Conservation (phyloP, 805 yeast species). For the Ogataea methanolica region DNA sequence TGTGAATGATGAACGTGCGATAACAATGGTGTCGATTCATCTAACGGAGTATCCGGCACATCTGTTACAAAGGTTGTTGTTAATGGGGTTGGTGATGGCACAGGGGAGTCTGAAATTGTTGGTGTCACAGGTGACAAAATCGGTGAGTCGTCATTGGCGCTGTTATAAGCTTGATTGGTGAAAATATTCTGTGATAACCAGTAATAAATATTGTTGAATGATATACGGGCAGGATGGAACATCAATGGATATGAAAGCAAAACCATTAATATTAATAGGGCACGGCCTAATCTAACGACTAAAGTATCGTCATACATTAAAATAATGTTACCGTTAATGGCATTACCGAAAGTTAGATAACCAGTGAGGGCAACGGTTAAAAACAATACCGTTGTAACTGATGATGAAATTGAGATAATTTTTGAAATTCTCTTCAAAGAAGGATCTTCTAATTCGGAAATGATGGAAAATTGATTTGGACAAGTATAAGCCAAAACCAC, state of each 20-base stretch:
- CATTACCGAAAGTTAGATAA: slow-evolving; percentile 67
- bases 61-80: no score
- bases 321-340: slow-evolving; percentile 62
- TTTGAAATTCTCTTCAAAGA: slow-evolving; percentile 41
- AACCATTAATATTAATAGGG: slow-evolving; percentile 66
- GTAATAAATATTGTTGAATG: slow-evolving; percentile 59
- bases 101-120: neutral
- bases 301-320: slow-evolving; percentile 57
- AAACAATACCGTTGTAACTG: slow-evolving; percentile 54
- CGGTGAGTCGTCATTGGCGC: neutral
- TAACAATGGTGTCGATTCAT: neutral
- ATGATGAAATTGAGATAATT: slow-evolving; percentile 45
- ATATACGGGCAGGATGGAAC: slow-evolving; percentile 77
- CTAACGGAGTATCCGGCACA: neutral
- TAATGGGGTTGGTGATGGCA: neutral
- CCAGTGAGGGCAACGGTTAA: slow-evolving; percentile 63
- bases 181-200: slow-evolving; percentile 29
- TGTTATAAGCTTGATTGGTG: neutral
- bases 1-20: neutral
- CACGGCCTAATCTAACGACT: slow-evolving; percentile 49
- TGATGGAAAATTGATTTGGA: slow-evolving; percentile 74
- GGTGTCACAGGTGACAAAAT: neutral
- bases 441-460: slow-evolving; percentile 60
- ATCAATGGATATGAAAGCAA: slow-evolving; percentile 72
- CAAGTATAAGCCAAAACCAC: slow-evolving; percentile 80